Conservation (phyloP, 1,139 yeast genomes). For the Candida glucosophila region DNA sequence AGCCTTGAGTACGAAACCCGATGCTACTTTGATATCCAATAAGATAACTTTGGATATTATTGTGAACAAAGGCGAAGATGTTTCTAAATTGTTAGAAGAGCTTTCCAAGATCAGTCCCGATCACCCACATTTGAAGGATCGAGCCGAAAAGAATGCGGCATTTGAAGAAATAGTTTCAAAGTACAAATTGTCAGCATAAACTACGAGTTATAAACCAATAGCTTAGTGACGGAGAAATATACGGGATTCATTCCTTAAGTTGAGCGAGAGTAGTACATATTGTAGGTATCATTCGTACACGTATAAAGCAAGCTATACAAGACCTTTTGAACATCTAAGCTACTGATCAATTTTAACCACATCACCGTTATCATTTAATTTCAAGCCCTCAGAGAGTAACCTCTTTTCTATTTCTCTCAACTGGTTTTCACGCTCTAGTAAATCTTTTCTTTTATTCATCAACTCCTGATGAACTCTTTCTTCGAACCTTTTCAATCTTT, state of each 20-base stretch:
- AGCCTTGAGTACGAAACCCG: constrained; percentile 20
- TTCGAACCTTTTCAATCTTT: constrained; percentile 68
- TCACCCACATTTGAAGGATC: constrained; percentile 45
- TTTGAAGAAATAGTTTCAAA: constrained; percentile 53
- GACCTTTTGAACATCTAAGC: no score
- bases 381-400: constrained; percentile 49
- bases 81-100: constrained; percentile 29
- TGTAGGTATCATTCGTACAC: not conserved
- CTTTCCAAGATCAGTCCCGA: constrained; percentile 35
- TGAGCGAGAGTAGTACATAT: no score
- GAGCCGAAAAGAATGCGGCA: constrained; percentile 40
- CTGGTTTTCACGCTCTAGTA: constrained; percentile 83
- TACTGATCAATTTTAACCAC: constrained; percentile 22
- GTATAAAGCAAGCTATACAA: not conserved
- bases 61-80: constrained; percentile 35
- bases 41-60: constrained; percentile 46
- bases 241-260: no score
- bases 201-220: no score
- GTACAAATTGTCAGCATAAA: constrained; percentile 18
- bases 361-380: constrained; percentile 34
- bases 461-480: constrained; percentile 87
- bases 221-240: no score
- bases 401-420: constrained; percentile 75
- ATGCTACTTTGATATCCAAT: constrained; percentile 51
- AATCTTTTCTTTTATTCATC: constrained; percentile 73